Evolutionary conservation across 169 alveolate genomes (phyloP).

Genomic region (Plasmodium malariae): DNA sequence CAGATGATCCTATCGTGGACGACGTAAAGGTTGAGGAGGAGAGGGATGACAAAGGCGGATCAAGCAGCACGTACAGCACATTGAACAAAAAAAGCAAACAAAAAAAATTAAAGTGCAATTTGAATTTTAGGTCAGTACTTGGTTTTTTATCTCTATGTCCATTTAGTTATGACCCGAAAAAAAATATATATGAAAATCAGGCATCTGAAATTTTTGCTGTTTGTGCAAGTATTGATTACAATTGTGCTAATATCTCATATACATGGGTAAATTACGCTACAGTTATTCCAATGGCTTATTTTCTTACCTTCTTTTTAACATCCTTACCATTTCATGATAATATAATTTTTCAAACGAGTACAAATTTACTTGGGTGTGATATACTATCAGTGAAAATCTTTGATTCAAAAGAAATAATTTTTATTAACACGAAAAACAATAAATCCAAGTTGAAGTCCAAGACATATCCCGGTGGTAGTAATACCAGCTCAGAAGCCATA

Average conservation of each 20-base stretch:
- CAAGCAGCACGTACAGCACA: slow-evolving; percentile 1
- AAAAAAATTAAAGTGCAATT: slow-evolving; percentile 50
- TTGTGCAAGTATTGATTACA: slow-evolving; percentile 59
- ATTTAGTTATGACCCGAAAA: slow-evolving; percentile 22
- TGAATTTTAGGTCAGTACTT: slow-evolving; percentile 34
- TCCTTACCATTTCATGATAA: slow-evolving; percentile 54
- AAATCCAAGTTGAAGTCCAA: not conserved
- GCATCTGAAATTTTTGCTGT: slow-evolving; percentile 32
- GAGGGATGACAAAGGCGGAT: not conserved
- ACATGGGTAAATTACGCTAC: slow-evolving; percentile 64
- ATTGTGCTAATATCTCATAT: slow-evolving; percentile 26
- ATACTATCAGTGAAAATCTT: slow-evolving; percentile 30
- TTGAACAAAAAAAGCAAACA: slow-evolving; percentile 8
- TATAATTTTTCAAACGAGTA: slow-evolving; percentile 27
- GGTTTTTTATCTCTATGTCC: slow-evolving; percentile 58
- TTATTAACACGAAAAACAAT: slow-evolving; percentile 3
- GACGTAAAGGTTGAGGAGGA: not conserved
- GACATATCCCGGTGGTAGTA: not conserved
- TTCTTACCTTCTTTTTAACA: slow-evolving; percentile 17
- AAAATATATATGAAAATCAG: slow-evolving; percentile 21
- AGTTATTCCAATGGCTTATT: slow-evolving; percentile 26
- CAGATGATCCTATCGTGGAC: not conserved
- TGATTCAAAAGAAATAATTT: slow-evolving; percentile 45
- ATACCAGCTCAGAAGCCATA: not conserved
- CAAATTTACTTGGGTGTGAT: slow-evolving; percentile 27